Conservation (phyloP, 495 filamentous ascomycete genomes). For the Penicillium verhagenii region DNA sequence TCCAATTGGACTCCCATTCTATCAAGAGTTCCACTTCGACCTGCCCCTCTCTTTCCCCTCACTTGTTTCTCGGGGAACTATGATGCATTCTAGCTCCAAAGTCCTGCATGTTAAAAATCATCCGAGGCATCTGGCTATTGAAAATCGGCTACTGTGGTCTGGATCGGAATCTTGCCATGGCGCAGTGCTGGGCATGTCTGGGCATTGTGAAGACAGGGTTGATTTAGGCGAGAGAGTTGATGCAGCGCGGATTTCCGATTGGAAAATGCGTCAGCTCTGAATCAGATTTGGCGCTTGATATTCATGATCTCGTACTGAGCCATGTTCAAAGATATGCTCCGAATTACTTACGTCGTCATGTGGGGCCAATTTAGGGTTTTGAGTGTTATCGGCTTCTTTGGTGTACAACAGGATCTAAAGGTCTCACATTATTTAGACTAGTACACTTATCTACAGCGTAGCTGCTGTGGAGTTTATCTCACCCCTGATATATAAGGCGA, state of each 20-base stretch:
- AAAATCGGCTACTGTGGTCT: background rate
- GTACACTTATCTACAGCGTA: too few species aligned
- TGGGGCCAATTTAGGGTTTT: too few species aligned
- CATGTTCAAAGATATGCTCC: too few species aligned
- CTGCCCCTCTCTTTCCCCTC: background rate
- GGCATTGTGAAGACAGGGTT: background rate
- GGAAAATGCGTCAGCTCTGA: background rate
- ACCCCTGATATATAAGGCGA: too few species aligned
- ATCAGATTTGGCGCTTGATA: background rate
- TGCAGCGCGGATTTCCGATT: background rate
- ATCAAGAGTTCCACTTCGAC: background rate
- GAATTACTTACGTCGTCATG: too few species aligned
- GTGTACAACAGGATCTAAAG: too few species aligned
- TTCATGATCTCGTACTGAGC: background rate
- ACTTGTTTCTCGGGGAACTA: background rate
- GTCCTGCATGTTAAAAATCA: background rate
- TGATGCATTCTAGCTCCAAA: background rate
- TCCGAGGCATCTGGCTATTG: background rate
- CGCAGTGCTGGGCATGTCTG: background rate
- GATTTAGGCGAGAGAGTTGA: background rate
- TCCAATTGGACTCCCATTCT: background rate
- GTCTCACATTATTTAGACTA: too few species aligned
- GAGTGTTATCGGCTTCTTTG: too few species aligned
- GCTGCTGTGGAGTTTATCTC: too few species aligned
- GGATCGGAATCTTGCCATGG: too few species aligned